A percentile compares a stretch with the other conserved stretches of the same genome.
These are phyloP conservation scores for Emergomyces orientalis DNA, from an alignment of 2,329 filamentous ascomycete genomes.

Conservation along the genomic window DNA sequence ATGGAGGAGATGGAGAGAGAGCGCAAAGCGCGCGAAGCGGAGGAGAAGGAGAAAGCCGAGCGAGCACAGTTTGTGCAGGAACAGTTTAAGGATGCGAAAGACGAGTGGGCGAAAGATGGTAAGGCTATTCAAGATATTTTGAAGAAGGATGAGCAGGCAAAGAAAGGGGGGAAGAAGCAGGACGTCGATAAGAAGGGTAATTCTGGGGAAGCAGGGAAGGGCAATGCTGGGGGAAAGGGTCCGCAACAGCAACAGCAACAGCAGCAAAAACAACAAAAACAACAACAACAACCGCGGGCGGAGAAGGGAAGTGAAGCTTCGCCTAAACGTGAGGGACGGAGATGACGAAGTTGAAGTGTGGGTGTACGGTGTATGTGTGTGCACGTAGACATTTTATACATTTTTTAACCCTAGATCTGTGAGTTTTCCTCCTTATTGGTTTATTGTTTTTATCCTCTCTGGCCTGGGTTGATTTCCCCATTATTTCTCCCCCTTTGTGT, in stretches of 20 bases:
- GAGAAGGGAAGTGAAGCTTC: not conserved
- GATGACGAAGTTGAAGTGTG: not conserved
- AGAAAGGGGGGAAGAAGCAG: constrained; percentile 11
- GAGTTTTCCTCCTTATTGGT: constrained; percentile 3
- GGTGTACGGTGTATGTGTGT: not conserved
- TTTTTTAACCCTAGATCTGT: constrained; percentile 14
- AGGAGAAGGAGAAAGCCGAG: constrained; percentile 65
- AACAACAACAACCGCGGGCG: not conserved
- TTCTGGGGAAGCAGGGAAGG: not conserved
- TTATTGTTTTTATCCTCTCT: not conserved
- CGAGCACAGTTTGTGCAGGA: constrained; percentile 69
- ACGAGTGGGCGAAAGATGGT: constrained; percentile 88
- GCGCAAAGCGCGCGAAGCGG: constrained; percentile 65
- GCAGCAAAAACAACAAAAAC: not conserved
- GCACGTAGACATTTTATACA: not conserved
- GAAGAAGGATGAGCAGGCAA: constrained; percentile 44
- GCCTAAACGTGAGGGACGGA: not conserved
- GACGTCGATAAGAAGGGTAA: constrained; percentile 7
- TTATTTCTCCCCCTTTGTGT: not conserved
- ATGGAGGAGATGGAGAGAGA: constrained; percentile 99
- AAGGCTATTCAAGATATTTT: constrained; percentile 62
- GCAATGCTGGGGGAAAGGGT: not conserved
- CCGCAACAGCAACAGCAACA: not conserved
- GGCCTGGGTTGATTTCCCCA: not conserved
- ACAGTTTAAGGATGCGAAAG: constrained; percentile 64